Percentiles rank a stretch among this genome's conserved stretches.
These are phyloP conservation scores for Choricystis sp. DNA, from an alignment of 139 green algal genomes.

Conservation along the genomic window DNA sequence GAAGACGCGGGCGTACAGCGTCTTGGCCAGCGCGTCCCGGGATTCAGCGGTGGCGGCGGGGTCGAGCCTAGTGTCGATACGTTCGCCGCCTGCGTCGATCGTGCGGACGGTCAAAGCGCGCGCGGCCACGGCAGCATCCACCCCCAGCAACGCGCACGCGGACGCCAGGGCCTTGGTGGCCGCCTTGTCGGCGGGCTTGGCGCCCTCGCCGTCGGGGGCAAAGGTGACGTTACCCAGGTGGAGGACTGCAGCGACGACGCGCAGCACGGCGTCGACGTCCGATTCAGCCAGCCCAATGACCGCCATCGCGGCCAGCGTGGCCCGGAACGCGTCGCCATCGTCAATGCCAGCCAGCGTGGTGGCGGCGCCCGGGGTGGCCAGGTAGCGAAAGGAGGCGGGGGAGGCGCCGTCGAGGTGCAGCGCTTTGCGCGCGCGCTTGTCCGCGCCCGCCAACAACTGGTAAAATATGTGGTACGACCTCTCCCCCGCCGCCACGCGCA, in stretches of 20 bases:
- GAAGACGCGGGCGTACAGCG: conserved; percentile 70
- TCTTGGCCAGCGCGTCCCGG: conserved; percentile 65
- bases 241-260: conserved; percentile 62
- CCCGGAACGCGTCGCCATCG: conserved; percentile 59
- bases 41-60: conserved; percentile 39
- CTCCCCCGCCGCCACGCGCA: conserved; percentile 56
- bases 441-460: conserved; percentile 49
- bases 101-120: conserved; percentile 37
- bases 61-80: conserved; percentile 47
- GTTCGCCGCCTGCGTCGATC: conserved; percentile 46
- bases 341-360: conserved; percentile 29
- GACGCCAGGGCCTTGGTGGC: conserved; percentile 19
- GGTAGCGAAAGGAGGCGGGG: conserved; percentile 33
- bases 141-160: conserved; percentile 32
- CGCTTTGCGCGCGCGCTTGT: conserved; percentile 4
- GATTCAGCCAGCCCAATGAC: conserved; percentile 44
- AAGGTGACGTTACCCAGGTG: conserved; percentile 83
- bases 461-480: conserved; percentile 97
- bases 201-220: conserved; percentile 18
- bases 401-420: conserved; percentile 17
- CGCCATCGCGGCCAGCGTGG: conserved; percentile 55
- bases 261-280: conserved; percentile 45
- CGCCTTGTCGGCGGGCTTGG: not conserved
- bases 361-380: conserved; percentile 12
- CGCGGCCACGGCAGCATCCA: conserved; percentile 23